Base-by-base conservation (phyloP, 1,284 basidiomycete species). In the Ganoderma lingzhi region DNA sequence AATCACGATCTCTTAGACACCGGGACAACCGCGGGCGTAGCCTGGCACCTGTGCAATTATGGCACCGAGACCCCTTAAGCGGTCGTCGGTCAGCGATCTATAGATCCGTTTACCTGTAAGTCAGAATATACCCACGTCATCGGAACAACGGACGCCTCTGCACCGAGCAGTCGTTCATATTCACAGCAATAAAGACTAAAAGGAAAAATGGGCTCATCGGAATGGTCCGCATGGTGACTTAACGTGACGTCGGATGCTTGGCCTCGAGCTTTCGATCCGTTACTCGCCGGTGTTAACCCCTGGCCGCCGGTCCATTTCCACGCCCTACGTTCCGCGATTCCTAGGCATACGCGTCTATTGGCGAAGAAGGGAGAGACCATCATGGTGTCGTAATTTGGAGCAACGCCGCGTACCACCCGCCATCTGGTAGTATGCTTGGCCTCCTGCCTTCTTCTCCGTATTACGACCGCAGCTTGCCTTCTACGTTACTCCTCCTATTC, bases 151-250 rank as follows among this genome's bases (percentile, higher is more conserved):
- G 48, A 51, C 48, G 23, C 48, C 23, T 51, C 48, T 51, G 48
- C 48, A 51, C 23, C 48, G 48, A 51, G 48, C 28, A 28, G 48
- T 28, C 48, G 23, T 28, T 51, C 10, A 51, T 19, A 28, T 3
- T 14, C 9, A 51, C 48, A 28, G 48, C 48, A 51, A 51, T 51
- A 23, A 51, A 28, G 9, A 28, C 23, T 23, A 28, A 9, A 51
- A 12, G 48, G 48, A 51, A 51, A 51, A 51, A 28, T 6, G 23
- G 12, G 23, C 48, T 28, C 48, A 51, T 28, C 48, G 23, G 48
- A 51, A 51, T 14, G 48, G 48, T 51, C 23, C n/a, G 45, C 45
- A 48, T 23, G 48, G 48, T 51, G 48, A 51, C 48, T 51, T 51
- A 51, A 51, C 48, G 23, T 23, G 23, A 51, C n/a, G 19, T 51